Percentiles rank a stretch among this genome's conserved stretches.
phyloP scores from a whole-genome alignment of 179 eudicot genomes.

The Nepenthes alata region DNA sequence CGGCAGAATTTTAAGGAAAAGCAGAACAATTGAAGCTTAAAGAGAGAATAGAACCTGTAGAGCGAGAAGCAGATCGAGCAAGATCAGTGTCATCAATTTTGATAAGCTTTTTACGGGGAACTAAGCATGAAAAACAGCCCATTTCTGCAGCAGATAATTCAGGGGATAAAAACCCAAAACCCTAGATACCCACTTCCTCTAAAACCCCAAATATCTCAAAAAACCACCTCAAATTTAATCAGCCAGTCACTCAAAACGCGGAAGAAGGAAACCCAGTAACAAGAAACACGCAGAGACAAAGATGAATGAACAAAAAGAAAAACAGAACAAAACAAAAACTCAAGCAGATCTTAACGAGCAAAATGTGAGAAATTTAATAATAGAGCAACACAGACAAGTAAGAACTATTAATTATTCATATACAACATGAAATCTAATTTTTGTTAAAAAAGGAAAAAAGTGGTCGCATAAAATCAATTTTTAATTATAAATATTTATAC shows the following conservation, averaged over 20 bases:
- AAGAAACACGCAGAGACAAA: neutral
- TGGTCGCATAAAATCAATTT: too few relatives aligned
- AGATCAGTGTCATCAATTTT: constrained; percentile 31
- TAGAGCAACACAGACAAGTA: neutral
- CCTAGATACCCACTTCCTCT: constrained; percentile 12
- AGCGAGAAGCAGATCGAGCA: constrained; percentile 29
- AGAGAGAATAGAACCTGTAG: constrained; percentile 17
- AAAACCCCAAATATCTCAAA: constrained; percentile 8
- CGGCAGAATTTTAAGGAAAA: neutral
- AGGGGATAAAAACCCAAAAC: constrained; percentile 2
- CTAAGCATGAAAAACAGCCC: constrained; percentile 26
- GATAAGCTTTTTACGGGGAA: constrained; percentile 16
- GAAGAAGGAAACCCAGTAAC: constrained; percentile 5
- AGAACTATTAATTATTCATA: neutral
- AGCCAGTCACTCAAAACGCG: constrained; percentile 6
- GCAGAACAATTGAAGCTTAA: neutral
- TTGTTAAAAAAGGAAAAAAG: too few relatives aligned
- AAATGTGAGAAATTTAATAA: neutral
- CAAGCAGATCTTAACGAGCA: constrained; percentile 26
- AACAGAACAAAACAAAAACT: constrained; percentile 22
- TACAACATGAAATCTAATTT: neutral
- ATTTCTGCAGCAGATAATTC: constrained; percentile 7
- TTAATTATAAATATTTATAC: too few relatives aligned
- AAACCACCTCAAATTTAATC: constrained; percentile 3
- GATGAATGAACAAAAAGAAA: constrained; percentile 6